Evolutionary conservation across 768 basidiomycete genomes (phyloP).

Genomic region (Tricholoma saponaceum): DNA sequence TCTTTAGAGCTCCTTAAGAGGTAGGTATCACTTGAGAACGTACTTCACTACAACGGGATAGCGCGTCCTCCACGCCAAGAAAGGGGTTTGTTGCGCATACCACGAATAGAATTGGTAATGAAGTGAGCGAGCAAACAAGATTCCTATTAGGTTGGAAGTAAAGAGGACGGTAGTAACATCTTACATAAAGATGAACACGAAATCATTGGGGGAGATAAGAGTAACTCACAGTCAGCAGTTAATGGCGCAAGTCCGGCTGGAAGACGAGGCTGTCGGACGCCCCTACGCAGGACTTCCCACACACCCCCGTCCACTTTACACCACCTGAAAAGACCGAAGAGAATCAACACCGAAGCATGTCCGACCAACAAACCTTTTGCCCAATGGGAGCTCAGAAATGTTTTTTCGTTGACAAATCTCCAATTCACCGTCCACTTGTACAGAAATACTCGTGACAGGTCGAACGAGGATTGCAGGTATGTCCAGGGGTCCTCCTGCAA

Average conservation of each 20-base stretch:
- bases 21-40: slow-evolving; percentile 15
- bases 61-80: slow-evolving; percentile 71
- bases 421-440: slow-evolving; percentile 99
- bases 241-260: slow-evolving; percentile 45
- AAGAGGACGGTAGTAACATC: slow-evolving; percentile 80
- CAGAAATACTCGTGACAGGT: slow-evolving; percentile 83
- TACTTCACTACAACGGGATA: slow-evolving; percentile 64
- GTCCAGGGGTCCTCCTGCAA: slow-evolving; percentile 51
- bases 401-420: slow-evolving; percentile 78
- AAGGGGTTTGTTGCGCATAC: slow-evolving; percentile 91
- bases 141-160: slow-evolving; percentile 90
- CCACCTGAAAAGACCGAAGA: slow-evolving; percentile 76
- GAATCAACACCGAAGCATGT: slow-evolving; percentile 55
- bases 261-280: slow-evolving; percentile 43
- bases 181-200: slow-evolving; percentile 26
- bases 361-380: slow-evolving; percentile 59
- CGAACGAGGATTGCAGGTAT: slow-evolving; percentile 78
- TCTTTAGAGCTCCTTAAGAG: slow-evolving; percentile 5
- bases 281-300: slow-evolving; percentile 47
- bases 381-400: slow-evolving; percentile 65
- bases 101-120: slow-evolving; percentile 99
- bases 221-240: slow-evolving; percentile 60
- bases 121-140: slow-evolving; percentile 87
- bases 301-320: slow-evolving; percentile 71
- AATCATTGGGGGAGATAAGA: not conserved